Conservation (phyloP, 1,284 basidiomycete species). For the Pyrrhoderma noxium region DNA sequence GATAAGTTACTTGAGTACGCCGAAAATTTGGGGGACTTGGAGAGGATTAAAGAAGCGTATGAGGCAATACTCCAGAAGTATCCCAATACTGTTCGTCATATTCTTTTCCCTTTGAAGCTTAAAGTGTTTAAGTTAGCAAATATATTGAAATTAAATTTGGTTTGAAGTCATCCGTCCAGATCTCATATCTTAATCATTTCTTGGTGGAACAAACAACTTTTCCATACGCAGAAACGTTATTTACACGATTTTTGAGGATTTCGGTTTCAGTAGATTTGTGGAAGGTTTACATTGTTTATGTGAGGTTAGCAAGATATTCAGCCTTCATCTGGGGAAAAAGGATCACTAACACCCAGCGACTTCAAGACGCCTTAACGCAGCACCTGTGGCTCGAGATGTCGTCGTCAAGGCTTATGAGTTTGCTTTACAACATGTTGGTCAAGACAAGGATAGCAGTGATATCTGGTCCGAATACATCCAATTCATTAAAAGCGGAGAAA, state of each 20-base stretch:
- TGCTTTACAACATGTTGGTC: constrained; percentile 84
- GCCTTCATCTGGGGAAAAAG: background rate
- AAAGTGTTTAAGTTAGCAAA: constrained; percentile 1
- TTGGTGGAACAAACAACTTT: constrained; percentile 53
- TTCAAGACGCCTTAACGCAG: constrained; percentile 45
- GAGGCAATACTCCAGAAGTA: constrained; percentile 70
- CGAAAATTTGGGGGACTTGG: constrained; percentile 58
- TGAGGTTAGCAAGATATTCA: constrained; percentile 45
- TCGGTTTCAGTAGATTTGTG: constrained; percentile 84
- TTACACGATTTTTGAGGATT: constrained; percentile 73
- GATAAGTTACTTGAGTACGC: constrained; percentile 59
- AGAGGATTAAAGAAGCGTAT: constrained; percentile 63
- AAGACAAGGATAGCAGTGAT: constrained; percentile 70
- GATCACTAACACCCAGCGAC: constrained; percentile 7
- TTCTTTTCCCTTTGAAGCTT: constrained; percentile 13
- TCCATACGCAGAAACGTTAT: constrained; percentile 68
- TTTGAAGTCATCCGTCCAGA: constrained; percentile 62
- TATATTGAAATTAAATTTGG: constrained; percentile 10
- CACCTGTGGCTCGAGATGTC: constrained; percentile 56
- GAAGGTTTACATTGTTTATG: constrained; percentile 80
- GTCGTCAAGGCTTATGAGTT: constrained; percentile 93
- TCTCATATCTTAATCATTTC: constrained; percentile 79
- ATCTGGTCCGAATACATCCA: constrained; percentile 80
- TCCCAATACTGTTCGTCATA: constrained; percentile 65
- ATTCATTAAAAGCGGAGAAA: constrained; percentile 77